Percentiles rank a stretch among this genome's conserved stretches.
phyloP scores from a whole-genome alignment of 2,329 filamentous ascomycete species.

The Karstenula rhodostoma region DNA sequence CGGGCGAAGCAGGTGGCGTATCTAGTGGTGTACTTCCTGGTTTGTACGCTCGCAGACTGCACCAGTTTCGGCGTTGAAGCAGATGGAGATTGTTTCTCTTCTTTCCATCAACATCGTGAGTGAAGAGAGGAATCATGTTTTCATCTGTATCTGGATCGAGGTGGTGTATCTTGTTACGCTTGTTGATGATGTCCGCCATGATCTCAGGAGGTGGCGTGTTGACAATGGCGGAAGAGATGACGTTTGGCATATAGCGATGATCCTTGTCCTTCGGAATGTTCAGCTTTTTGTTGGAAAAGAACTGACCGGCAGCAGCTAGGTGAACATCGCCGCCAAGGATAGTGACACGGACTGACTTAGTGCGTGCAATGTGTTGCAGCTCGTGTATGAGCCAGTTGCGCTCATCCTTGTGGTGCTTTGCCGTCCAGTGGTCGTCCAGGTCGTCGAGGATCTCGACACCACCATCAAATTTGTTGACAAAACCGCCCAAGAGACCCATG shows the following conservation, averaged over 20 bases:
- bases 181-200: slow-evolving; percentile 91
- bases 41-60: slow-evolving; percentile 84
- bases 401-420: slow-evolving; percentile 92
- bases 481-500: slow-evolving; percentile 77
- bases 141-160: slow-evolving; percentile 81
- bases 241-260: slow-evolving; percentile 95
- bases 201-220: slow-evolving; percentile 89
- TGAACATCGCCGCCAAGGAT: slow-evolving; percentile 95
- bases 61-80: slow-evolving; percentile 93
- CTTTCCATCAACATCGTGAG: slow-evolving; percentile 86
- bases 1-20: slow-evolving; percentile 57
- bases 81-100: slow-evolving; percentile 89
- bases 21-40: slow-evolving; percentile 79
- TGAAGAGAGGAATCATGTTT: slow-evolving; percentile 94
- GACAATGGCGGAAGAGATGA: slow-evolving; percentile 92
- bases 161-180: slow-evolving; percentile 80
- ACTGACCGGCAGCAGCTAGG: slow-evolving; percentile 89
- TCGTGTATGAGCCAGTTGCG: slow-evolving; percentile 87
- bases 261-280: slow-evolving; percentile 84
- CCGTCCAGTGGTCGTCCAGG: slow-evolving; percentile 96
- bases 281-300: slow-evolving; percentile 86
- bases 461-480: slow-evolving; percentile 89
- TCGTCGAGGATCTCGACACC: slow-evolving; percentile 92
- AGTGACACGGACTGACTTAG: slow-evolving; percentile 90
- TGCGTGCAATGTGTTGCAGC: slow-evolving; percentile 89